These are phyloP conservation scores for Ramularia collo-cygni DNA, from an alignment of 2,329 filamentous ascomycete genomes.

Conservation along the genomic window DNA sequence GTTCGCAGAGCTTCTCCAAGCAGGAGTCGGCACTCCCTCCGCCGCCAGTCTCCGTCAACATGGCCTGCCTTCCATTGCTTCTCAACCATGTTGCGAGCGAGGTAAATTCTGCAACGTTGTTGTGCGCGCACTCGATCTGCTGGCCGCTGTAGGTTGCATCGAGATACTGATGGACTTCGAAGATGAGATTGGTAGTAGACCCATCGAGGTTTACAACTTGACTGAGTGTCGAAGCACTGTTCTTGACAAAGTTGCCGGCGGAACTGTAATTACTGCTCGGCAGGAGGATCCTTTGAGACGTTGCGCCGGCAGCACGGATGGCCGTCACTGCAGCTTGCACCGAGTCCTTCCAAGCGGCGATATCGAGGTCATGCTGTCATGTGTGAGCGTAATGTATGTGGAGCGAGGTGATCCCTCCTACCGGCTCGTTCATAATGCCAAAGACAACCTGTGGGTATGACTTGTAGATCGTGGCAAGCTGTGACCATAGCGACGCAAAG, in stretches of 20 bases:
- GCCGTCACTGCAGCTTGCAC: conserved; percentile 59
- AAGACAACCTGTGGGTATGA: conserved; percentile 50
- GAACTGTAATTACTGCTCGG: conserved; percentile 51
- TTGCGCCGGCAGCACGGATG: conserved; percentile 55
- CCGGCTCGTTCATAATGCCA: conserved; percentile 62
- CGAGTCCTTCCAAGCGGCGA: conserved; percentile 52
- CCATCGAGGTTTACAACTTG: conserved; percentile 27
- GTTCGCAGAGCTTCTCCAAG: conserved; percentile 29
- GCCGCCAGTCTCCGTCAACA: conserved; percentile 38
- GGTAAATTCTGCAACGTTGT: conserved; percentile 30
- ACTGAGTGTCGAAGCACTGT: conserved; percentile 23
- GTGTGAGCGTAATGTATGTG: conserved; percentile 1
- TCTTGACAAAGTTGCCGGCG: conserved; percentile 20
- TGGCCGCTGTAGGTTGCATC: conserved; percentile 37
- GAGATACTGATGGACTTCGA: conserved; percentile 39
- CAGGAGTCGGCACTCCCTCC: conserved; percentile 31
- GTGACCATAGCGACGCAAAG: conserved; percentile 53
- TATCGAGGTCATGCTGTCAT: conserved; percentile 37
- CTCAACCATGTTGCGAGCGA: conserved; percentile 33
- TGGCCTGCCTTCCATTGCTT: conserved; percentile 32
- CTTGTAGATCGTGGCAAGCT: conserved; percentile 52
- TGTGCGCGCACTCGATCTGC: conserved; percentile 28
- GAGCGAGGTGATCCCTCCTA: conserved; percentile 4
- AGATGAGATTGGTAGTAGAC: conserved; percentile 29
- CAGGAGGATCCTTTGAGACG: conserved; percentile 55